Evolutionary conservation across 768 basidiomycete species (phyloP).

Genomic region (Tylopilus balloui): DNA sequence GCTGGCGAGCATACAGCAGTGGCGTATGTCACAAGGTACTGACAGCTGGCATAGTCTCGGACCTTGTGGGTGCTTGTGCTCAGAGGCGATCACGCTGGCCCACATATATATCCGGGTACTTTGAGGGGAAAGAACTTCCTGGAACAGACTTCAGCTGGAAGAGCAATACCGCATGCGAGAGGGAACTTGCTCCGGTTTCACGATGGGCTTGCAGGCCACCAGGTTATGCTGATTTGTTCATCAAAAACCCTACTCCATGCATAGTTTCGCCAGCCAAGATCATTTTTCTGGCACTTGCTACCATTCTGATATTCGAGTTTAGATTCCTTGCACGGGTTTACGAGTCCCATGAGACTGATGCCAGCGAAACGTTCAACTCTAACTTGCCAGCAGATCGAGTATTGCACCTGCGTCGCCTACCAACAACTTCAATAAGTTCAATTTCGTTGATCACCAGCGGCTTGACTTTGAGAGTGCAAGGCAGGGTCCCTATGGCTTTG

Average conservation of each 20-base stretch:
- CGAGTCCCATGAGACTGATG: not conserved
- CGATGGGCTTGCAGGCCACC: too few relatives aligned
- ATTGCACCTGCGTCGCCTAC: not conserved
- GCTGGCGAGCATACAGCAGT: not conserved
- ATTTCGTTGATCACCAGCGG: too few relatives aligned
- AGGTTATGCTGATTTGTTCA: too few relatives aligned
- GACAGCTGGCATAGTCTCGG: not conserved
- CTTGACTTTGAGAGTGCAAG: constrained; percentile 6
- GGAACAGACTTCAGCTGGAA: too few relatives aligned
- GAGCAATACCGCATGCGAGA: not conserved
- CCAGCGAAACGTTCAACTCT: not conserved
- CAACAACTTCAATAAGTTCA: not conserved
- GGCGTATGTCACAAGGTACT: not conserved
- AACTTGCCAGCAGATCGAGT: not conserved
- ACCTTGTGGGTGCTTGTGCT: not conserved
- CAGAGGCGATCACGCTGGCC: not conserved
- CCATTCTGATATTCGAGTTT: too few relatives aligned
- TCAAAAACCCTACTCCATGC: too few relatives aligned
- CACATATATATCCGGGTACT: not conserved
- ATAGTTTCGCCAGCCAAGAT: not conserved
- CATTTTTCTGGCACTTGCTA: too few relatives aligned
- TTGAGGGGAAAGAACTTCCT: not conserved
- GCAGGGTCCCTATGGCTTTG: constrained; percentile 18
- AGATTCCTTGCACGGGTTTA: not conserved
- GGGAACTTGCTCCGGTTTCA: not conserved